Conservation (phyloP, 176 grass and related monocot genomes). For the Oryza nivara region DNA sequence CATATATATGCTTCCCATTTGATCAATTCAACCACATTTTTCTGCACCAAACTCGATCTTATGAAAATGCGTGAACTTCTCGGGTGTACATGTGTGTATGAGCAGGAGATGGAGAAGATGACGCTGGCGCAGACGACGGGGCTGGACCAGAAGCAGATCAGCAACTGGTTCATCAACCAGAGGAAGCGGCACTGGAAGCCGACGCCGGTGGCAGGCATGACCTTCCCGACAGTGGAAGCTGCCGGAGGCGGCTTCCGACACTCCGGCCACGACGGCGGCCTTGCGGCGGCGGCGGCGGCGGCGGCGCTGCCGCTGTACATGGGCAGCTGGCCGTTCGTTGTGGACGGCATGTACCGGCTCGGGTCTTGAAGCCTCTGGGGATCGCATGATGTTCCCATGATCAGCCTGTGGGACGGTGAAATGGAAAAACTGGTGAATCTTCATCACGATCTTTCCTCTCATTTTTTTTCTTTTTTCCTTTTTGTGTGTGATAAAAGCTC, state of each 20-base stretch:
- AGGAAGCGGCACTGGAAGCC: conserved; percentile 96
- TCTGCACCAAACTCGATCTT: no score
- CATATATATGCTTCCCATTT: no score
- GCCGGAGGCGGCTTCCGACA: conserved; percentile 45
- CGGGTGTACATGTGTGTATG: no score
- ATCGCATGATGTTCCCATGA: no score
- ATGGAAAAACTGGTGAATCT: neutral
- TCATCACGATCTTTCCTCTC: neutral
- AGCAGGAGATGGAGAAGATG: conserved; percentile 82
- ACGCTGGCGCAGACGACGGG: conserved; percentile 77
- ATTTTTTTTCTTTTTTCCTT: neutral
- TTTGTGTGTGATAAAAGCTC: neutral
- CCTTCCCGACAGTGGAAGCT: conserved; percentile 52
- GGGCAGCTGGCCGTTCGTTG: conserved; percentile 42
- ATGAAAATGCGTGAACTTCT: no score
- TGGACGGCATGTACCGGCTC: conserved; percentile 55
- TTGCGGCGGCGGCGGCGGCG: neutral
- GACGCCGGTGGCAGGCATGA: conserved; percentile 62
- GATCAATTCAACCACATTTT: no score
- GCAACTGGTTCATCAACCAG: conserved; percentile 99
- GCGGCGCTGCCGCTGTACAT: conserved; percentile 51
- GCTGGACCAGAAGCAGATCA: conserved; percentile 97
- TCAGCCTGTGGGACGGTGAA: no score
- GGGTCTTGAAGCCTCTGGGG: no score
- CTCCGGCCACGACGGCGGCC: neutral